Conservation (phyloP, 495 filamentous ascomycete genomes). For the Pyrenula massariospora region DNA sequence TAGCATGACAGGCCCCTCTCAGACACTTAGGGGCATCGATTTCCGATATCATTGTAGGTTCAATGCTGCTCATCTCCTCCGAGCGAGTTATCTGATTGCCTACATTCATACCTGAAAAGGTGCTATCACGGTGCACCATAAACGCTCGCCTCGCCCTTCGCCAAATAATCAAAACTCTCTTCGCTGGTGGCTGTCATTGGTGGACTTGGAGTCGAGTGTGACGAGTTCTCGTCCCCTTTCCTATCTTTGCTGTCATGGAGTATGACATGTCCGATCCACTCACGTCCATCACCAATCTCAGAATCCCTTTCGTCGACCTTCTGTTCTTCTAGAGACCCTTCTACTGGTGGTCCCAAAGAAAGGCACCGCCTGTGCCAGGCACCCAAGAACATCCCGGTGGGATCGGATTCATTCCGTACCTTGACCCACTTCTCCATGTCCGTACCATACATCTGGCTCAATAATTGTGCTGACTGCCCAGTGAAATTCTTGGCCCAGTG, state of each 20-base stretch:
- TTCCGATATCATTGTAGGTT: too few relatives aligned
- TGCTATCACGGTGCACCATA: not conserved
- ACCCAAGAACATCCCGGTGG: conserved; percentile 82
- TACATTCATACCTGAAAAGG: too few relatives aligned
- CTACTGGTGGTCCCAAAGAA: conserved; percentile 24
- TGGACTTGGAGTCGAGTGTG: conserved; percentile 11
- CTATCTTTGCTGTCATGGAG: conserved; percentile 2
- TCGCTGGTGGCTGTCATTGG: conserved; percentile 38
- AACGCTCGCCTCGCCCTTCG: conserved; percentile 33
- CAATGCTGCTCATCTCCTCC: too few relatives aligned
- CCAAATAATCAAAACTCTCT: conserved; percentile 51
- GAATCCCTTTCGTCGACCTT: conserved; percentile 20
- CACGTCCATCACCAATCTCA: conserved; percentile 33
- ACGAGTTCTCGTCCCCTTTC: conserved; percentile 5
- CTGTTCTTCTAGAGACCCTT: conserved; percentile 30
- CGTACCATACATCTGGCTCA: conserved; percentile 39
- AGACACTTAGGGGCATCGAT: too few relatives aligned
- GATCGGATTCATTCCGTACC: conserved; percentile 65
- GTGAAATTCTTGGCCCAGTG: conserved; percentile 98
- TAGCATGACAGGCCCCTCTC: not conserved
- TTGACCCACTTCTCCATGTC: conserved; percentile 52
- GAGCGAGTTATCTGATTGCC: too few relatives aligned
- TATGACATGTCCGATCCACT: conserved; percentile 42
- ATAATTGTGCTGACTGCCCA: conserved; percentile 36
- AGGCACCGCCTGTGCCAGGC: conserved; percentile 75